phyloP scores from a whole-genome alignment of 139 green algal genomes.

The Yamagishiella unicocca region DNA sequence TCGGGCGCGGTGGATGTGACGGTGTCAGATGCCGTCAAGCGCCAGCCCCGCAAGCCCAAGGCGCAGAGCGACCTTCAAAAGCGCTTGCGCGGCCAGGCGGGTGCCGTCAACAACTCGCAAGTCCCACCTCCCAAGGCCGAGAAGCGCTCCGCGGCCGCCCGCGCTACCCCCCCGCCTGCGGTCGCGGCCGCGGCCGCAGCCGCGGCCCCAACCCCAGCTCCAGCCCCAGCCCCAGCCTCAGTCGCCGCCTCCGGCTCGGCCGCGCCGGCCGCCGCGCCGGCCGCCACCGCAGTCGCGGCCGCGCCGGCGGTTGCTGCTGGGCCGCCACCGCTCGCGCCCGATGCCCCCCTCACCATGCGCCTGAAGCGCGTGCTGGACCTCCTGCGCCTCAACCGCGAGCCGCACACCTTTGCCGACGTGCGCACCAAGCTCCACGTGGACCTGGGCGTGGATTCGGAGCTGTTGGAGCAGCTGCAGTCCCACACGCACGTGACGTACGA shows the following conservation, averaged over 20 bases:
- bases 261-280: neutral
- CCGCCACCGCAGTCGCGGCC: neutral
- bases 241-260: neutral
- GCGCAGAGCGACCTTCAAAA: conserved; percentile 26
- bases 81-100: neutral
- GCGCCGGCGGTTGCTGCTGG: neutral
- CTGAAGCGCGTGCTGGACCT: conserved; percentile 34
- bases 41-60: conserved; percentile 38
- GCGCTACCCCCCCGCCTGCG: neutral
- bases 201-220: too few relatives aligned
- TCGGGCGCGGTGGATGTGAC: neutral
- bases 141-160: neutral
- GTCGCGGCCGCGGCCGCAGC: neutral
- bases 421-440: conserved; percentile 9
- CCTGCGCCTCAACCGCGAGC: conserved; percentile 8
- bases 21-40: conserved; percentile 11
- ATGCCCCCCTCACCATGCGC: conserved; percentile 18
- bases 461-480: neutral
- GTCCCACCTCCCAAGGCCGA: neutral
- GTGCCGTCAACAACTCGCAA: conserved; percentile 23
- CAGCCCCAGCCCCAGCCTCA: too few relatives aligned
- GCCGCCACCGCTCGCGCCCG: neutral
- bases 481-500: conserved; percentile 36
- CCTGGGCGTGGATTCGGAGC: conserved; percentile 21
- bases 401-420: conserved; percentile 13